Percentiles rank a stretch among this genome's conserved stretches.
phyloP scores from a whole-genome alignment of 768 basidiomycete genomes.

The Lyophyllum semitale region DNA sequence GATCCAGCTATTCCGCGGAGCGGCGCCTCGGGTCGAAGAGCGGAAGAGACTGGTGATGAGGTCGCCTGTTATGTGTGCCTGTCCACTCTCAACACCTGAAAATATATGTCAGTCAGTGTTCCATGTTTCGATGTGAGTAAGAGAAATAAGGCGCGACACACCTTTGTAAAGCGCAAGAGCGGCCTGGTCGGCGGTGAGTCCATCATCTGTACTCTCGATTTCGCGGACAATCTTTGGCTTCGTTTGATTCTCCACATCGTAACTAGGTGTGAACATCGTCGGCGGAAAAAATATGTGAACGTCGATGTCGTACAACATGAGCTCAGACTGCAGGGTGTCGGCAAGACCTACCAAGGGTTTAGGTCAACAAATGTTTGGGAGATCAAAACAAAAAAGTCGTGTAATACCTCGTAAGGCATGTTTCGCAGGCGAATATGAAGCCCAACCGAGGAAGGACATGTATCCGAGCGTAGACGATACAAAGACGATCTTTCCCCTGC shows the following conservation, averaged over 20 bases:
- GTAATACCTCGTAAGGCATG: conserved; percentile 78
- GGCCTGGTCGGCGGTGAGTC: conserved; percentile 62
- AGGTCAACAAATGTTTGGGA: background rate
- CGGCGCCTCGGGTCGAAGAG: conserved; percentile 62
- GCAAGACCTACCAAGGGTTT: conserved; percentile 60
- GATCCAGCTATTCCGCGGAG: conserved; percentile 61
- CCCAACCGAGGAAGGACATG: conserved; percentile 77
- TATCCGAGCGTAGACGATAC: conserved; percentile 75
- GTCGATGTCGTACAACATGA: conserved; percentile 73
- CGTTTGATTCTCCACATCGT: conserved; percentile 68
- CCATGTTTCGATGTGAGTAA: background rate
- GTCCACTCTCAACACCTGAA: conserved; percentile 65
- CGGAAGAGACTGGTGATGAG: conserved; percentile 69
- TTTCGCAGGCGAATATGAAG: conserved; percentile 82
- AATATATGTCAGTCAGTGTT: background rate
- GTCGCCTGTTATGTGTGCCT: conserved; percentile 78
- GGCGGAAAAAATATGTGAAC: conserved; percentile 84
- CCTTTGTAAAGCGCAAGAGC: conserved; percentile 63
- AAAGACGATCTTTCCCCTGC: conserved; percentile 72
- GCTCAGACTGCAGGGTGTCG: conserved; percentile 79
- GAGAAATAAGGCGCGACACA: conserved; percentile 18
- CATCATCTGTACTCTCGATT: conserved; percentile 75
- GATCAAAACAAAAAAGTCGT: background rate
- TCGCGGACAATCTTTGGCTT: conserved; percentile 77
- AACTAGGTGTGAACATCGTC: conserved; percentile 80